Percentiles rank a stretch among this genome's conserved stretches.
Evolutionary conservation across 495 filamentous ascomycete genomes (phyloP).

Genomic region (Penicilliopsis zonata): DNA sequence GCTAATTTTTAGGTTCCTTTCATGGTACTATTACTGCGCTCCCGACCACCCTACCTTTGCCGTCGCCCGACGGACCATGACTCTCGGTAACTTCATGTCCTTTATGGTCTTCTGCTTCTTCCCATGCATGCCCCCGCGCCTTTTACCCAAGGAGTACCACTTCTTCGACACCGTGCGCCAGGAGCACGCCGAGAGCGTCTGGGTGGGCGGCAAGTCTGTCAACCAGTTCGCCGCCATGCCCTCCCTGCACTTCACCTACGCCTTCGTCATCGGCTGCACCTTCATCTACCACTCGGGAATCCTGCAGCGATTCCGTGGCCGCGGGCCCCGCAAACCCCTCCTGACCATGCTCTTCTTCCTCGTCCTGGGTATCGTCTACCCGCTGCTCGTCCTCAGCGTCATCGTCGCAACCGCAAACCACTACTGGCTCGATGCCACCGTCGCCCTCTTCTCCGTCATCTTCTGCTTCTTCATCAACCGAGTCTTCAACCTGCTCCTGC

Average conservation of each 20-base stretch:
- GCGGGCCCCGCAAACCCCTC: conserved; percentile 18
- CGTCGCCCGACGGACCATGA: conserved; percentile 47
- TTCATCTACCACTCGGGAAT: conserved; percentile 47
- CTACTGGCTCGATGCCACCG: conserved; percentile 49
- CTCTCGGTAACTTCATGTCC: conserved; percentile 49
- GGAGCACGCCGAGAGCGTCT: conserved; percentile 47
- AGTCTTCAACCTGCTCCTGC: conserved; percentile 41
- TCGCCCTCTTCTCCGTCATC: conserved; percentile 39
- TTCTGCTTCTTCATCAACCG: conserved; percentile 39
- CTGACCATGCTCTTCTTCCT: conserved; percentile 30
- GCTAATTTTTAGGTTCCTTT: conserved; percentile 53
- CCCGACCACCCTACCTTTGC: conserved; percentile 43
- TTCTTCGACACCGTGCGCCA: conserved; percentile 54
- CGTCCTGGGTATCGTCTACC: conserved; percentile 41
- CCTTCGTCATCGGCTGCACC: conserved; percentile 47
- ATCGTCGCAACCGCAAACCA: conserved; percentile 59
- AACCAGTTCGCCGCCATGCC: conserved; percentile 47
- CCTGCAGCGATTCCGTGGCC: conserved; percentile 31
- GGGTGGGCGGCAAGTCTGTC: conserved; percentile 46
- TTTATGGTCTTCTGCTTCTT: conserved; percentile 51
- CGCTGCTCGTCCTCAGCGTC: conserved; percentile 43
- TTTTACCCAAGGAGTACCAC: conserved; percentile 46
- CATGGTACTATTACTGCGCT: conserved; percentile 54
- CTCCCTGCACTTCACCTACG: conserved; percentile 47
- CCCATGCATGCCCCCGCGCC: conserved; percentile 53